Evolutionary conservation across 2,329 filamentous ascomycete genomes (phyloP), one percentile per base, ranked within the genome.

Genomic region (Metarhizium anisopliae): DNA sequence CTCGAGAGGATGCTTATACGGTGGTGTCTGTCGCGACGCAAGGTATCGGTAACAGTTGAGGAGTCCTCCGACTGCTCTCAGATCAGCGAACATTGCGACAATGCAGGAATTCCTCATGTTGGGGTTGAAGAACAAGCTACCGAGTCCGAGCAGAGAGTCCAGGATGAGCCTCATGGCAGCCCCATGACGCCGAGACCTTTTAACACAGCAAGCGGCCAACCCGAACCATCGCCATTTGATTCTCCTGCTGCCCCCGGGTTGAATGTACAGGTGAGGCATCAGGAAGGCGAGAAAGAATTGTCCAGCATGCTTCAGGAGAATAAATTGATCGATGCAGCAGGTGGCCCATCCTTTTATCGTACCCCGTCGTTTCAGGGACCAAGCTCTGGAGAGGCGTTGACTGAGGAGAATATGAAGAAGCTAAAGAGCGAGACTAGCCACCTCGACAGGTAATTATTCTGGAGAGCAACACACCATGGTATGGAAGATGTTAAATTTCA

Each of bases 1-100:
- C 70, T 90, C 7, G 86, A 90, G 67, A 81, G 75, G 62, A 90
- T 88, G 84, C 76, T 90, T 43, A 73, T 89, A 25, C 82, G 86
- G 55, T 90, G 87, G 87, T 81, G 76, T 18, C 77, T 63, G 63
- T 60, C 63, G 4, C 66, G 67, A 36, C 68, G 66, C 18, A 65
- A 54, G 29, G 60, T 50, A 47, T 60, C 56, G 5, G 50, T 61
- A 6, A 61, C 61, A 1, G 64, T 69, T 6, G 60, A 60, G 1
- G 66, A 70, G 6, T 60, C 63, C 4, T 76, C 75, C 2, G 73
- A 77, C 56, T 78, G 75, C 59, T 77, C 76, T n/a, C 74, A 76
- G 52, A 65, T 68, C 35, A 72, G 70, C 29, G 73, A 74, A 53
- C 67, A 73, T 49, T 77, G 75, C 51, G 68, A 72, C 47, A 73